Evolutionary conservation across 306 rosid genomes (phyloP).

Genomic region (Lathyrus sativus): DNA sequence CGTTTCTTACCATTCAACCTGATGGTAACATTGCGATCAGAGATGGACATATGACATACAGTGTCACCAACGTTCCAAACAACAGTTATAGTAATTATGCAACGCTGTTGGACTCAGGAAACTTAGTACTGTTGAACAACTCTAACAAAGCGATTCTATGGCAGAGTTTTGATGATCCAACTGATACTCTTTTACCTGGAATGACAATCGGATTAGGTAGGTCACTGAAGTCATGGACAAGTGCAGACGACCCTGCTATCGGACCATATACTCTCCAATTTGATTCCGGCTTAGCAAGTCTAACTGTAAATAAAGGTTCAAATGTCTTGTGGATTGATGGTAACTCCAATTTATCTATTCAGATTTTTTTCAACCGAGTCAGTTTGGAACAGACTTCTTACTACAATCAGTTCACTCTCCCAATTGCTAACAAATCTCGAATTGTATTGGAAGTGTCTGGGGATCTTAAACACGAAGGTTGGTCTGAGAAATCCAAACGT

Average conservation of each 20-base stretch:
- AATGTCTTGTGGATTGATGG: conserved; percentile 16
- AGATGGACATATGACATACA: not conserved
- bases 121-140: conserved; percentile 15
- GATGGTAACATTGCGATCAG: conserved; percentile 22
- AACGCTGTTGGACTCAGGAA: conserved; percentile 36
- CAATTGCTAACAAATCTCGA: not conserved
- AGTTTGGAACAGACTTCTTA: not conserved
- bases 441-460: conserved; percentile 38
- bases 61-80: not conserved
- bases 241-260: conserved; percentile 7
- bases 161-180: conserved; percentile 35
- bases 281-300: not conserved
- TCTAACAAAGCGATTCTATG: conserved; percentile 15
- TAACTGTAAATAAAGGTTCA: not conserved
- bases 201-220: not conserved
- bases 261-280: conserved; percentile 18
- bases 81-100: not conserved
- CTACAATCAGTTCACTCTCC: not conserved
- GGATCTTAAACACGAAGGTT: conserved; percentile 13
- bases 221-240: conserved; percentile 25
- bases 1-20: not conserved
- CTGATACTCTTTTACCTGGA: not conserved
- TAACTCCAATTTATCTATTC: not conserved
- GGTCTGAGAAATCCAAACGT: not conserved
- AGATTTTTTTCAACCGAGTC: not conserved